Evolutionary conservation across 805 yeast genomes (phyloP).

Genomic region (Teunomyces barrocoloradensis): DNA sequence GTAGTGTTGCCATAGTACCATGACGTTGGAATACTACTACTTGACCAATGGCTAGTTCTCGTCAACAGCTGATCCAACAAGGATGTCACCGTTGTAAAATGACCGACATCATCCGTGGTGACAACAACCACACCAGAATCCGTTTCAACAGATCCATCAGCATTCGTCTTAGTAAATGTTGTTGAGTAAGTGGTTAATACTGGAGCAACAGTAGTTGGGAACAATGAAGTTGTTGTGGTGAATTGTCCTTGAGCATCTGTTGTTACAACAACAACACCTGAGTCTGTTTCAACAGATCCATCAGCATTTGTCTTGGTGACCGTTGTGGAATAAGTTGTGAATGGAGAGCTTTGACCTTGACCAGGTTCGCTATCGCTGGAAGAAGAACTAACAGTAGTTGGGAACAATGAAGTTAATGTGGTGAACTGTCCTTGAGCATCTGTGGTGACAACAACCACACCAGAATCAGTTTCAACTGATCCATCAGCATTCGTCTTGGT

Average conservation of each 20-base stretch:
- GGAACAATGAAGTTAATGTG: neutral
- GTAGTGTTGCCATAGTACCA: too few species aligned
- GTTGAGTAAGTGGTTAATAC: too few species aligned
- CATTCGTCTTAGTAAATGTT: slow-evolving; percentile 2
- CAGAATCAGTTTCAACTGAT: slow-evolving; percentile 1
- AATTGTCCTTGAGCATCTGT: slow-evolving; percentile 15
- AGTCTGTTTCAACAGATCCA: slow-evolving; percentile 14
- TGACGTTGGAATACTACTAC: too few species aligned
- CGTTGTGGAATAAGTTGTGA: slow-evolving; percentile 14
- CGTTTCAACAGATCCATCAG: slow-evolving; percentile 3
- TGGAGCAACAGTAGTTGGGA: neutral
- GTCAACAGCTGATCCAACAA: too few species aligned
- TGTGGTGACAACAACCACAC: slow-evolving; percentile 2
- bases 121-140: too few species aligned
- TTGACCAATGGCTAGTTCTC: too few species aligned
- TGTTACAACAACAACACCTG: slow-evolving; percentile 18
- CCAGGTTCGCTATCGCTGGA: too few species aligned
- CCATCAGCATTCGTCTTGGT: slow-evolving; percentile 3
- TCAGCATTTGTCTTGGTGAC: slow-evolving; percentile 13
- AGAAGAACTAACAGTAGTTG: neutral
- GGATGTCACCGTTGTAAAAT: too few species aligned
- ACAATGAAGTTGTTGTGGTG: slow-evolving; percentile 12
- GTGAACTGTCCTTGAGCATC: neutral
- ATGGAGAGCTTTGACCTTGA: neutral
- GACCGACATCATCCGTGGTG: too few species aligned